Percentiles rank a stretch among this genome's conserved stretches.
phyloP scores from a whole-genome alignment of 306 rosid species.

The Cicer chorassanicum region DNA sequence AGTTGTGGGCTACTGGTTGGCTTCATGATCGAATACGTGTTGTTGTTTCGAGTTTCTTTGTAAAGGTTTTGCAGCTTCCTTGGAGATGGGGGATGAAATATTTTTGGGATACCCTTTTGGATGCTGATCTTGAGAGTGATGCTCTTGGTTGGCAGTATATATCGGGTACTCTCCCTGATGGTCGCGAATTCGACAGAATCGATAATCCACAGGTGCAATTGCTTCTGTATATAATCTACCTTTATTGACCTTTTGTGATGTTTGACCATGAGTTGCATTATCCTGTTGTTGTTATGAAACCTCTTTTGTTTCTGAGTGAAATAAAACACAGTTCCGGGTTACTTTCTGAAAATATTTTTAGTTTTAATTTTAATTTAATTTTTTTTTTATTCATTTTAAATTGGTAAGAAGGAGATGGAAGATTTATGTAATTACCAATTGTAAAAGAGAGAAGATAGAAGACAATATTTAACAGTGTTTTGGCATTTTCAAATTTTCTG shows the following conservation, averaged over 20 bases:
- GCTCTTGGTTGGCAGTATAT: slow-evolving; percentile 99
- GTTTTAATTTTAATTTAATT: too few relatives aligned
- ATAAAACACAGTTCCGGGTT: neutral
- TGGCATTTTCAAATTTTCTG: too few relatives aligned
- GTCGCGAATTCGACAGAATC: slow-evolving; percentile 89
- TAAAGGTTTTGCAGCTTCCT: slow-evolving; percentile 98
- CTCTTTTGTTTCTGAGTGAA: slow-evolving; percentile 12
- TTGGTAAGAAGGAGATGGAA: too few relatives aligned
- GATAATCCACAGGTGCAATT: slow-evolving; percentile 94
- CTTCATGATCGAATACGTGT: slow-evolving; percentile 95
- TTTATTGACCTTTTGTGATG: slow-evolving; percentile 14
- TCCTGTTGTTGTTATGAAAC: neutral
- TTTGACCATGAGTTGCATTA: slow-evolving; percentile 5
- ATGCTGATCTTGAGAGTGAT: slow-evolving; percentile 98
- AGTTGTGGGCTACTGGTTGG: slow-evolving; percentile 99
- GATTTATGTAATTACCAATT: too few relatives aligned
- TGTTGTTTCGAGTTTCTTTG: slow-evolving; percentile 98
- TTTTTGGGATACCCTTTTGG: slow-evolving; percentile 98
- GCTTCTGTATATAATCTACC: slow-evolving; percentile 24
- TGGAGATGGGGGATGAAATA: slow-evolving; percentile 99
- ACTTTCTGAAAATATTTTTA: too few relatives aligned
- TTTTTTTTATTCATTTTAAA: too few relatives aligned
- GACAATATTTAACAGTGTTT: too few relatives aligned
- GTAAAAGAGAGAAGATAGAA: too few relatives aligned
- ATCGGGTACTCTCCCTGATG: slow-evolving; percentile 94